Evolutionary conservation across 2,329 filamentous ascomycete species (phyloP).

Genomic region (Boeremia lycopersici): DNA sequence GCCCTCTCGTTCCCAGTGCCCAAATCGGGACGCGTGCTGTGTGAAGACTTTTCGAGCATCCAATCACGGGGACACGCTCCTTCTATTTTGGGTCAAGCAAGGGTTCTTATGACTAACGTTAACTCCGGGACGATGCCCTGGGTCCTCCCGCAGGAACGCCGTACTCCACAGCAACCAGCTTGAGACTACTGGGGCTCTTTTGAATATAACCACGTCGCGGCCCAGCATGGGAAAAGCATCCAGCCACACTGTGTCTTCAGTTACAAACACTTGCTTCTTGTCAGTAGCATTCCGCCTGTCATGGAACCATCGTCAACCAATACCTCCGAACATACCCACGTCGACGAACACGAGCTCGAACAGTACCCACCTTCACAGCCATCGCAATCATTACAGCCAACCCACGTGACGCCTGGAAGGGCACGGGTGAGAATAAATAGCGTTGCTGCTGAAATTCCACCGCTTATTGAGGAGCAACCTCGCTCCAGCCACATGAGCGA

Average conservation of each 20-base stretch:
- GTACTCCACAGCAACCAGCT: neutral
- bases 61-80: constrained; percentile 7
- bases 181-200: neutral
- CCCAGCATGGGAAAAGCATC: neutral
- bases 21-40: constrained; percentile 4
- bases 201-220: constrained; percentile 2
- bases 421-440: constrained; percentile 38
- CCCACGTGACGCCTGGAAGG: constrained; percentile 17
- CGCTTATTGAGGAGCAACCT: constrained; percentile 3
- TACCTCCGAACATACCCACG: constrained; percentile 17
- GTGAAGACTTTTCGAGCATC: neutral
- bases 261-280: neutral
- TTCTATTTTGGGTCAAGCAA: constrained; percentile 6
- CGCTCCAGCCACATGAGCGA: constrained; percentile 24
- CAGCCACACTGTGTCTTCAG: neutral
- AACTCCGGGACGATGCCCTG: neutral
- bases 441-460: constrained; percentile 30
- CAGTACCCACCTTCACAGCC: constrained; percentile 6
- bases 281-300: constrained; percentile 10
- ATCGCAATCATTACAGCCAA: constrained; percentile 18
- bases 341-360: constrained; percentile 12
- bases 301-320: constrained; percentile 27
- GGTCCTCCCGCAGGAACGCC: neutral
- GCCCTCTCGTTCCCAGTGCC: constrained; percentile 9
- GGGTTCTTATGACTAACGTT: constrained; percentile 15